phyloP scores from a whole-genome alignment of 208 protist genomes.

The Leishmania amazonensis region DNA sequence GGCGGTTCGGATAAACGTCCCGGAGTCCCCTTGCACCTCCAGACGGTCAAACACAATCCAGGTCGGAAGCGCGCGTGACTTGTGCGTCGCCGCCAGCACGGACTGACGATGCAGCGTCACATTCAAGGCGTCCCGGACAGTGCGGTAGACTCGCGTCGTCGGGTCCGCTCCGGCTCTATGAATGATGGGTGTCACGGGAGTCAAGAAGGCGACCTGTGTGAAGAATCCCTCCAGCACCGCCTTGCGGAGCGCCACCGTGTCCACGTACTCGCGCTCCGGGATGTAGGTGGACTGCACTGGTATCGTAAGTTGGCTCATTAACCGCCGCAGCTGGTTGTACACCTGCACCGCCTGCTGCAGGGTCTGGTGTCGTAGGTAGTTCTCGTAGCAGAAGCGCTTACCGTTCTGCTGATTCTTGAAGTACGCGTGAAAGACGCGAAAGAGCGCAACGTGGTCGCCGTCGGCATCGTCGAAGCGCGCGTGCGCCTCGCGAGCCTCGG shows the following conservation, averaged over 20 bases:
- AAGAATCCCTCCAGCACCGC: conserved; percentile 89
- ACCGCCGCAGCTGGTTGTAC: conserved; percentile 71
- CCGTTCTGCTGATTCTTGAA: conserved; percentile 30
- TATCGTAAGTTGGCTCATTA: conserved; percentile 58
- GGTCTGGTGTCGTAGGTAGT: conserved; percentile 71
- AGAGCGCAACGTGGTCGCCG: conserved; percentile 83
- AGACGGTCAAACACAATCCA: conserved; percentile 90
- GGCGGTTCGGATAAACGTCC: conserved; percentile 65
- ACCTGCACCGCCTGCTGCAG: conserved; percentile 74
- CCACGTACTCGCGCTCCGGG: conserved; percentile 37
- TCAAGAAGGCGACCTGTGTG: conserved; percentile 71
- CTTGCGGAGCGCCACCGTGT: conserved; percentile 75
- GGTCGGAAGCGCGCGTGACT: conserved; percentile 24
- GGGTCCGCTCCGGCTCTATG: not conserved
- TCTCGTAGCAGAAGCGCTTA: conserved; percentile 64
- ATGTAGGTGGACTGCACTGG: conserved; percentile 68
- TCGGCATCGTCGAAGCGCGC: conserved; percentile 50
- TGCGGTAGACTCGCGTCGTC: conserved; percentile 46
- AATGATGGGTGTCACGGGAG: not conserved
- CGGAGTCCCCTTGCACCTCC: conserved; percentile 77
- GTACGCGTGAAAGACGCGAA: conserved; percentile 84
- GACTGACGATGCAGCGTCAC: conserved; percentile 62
- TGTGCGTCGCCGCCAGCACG: conserved; percentile 26
- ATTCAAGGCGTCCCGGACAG: conserved; percentile 58
- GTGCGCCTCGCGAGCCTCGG: conserved; percentile 55